Conservation (phyloP, 495 filamentous ascomycete genomes). For the Aspergillus sclerotiicarbonarius region DNA sequence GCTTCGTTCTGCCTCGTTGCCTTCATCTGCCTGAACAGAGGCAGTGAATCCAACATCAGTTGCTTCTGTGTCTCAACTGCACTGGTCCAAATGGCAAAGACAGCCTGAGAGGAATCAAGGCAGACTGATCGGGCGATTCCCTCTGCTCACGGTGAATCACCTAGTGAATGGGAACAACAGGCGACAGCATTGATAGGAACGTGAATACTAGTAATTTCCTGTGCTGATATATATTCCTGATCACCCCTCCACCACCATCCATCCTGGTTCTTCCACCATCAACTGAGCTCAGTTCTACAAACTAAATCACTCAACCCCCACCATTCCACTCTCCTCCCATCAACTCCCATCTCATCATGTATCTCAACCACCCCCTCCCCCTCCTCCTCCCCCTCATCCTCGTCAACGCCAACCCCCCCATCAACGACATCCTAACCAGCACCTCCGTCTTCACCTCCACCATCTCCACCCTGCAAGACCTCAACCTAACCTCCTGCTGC, state of each 20-base stretch:
- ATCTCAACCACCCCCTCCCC: not conserved
- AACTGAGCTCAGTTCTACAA: not conserved
- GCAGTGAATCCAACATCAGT: no score
- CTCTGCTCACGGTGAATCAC: no score
- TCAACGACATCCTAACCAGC: not conserved
- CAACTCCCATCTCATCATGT: not conserved
- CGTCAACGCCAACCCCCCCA: not conserved
- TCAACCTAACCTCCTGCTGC: slow-evolving; percentile 31
- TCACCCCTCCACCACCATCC: not conserved
- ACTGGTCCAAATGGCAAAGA: no score
- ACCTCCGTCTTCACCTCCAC: not conserved
- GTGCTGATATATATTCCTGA: not conserved
- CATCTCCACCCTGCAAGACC: slow-evolving; percentile 1
- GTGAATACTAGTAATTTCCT: not conserved
- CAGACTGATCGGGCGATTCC: no score
- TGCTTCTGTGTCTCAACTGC: no score
- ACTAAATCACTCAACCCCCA: not conserved
- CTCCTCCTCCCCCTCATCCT: slow-evolving; percentile 5
- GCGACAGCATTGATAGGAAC: not conserved
- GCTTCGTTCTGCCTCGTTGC: no score
- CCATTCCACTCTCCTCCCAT: not conserved
- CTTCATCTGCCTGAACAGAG: no score
- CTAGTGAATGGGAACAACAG: not conserved
- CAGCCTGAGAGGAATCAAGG: no score
- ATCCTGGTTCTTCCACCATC: not conserved